These are phyloP conservation scores for Gonapodya sp. DNA, from an alignment of 192 early-diverging fungal genomes.

Conservation along the genomic window DNA sequence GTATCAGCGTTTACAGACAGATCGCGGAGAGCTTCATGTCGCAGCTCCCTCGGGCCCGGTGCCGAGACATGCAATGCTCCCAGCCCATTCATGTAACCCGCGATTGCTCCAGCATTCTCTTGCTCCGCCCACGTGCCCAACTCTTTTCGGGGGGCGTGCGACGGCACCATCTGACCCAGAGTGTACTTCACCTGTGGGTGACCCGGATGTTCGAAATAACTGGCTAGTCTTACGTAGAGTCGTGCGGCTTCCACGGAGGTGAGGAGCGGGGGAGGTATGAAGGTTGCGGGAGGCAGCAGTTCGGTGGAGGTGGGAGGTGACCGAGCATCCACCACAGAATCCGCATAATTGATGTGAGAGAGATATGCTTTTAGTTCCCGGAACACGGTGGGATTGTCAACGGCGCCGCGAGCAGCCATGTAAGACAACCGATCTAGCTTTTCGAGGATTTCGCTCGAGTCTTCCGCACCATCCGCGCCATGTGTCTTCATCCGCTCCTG, in stretches of 20 bases:
- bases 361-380: conserved; percentile 36
- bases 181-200: neutral
- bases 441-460: conserved; percentile 21
- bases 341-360: too few species aligned
- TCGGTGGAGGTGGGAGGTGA: neutral
- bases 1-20: neutral
- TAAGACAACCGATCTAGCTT: conserved; percentile 49
- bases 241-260: neutral
- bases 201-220: neutral
- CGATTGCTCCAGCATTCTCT: too few species aligned
- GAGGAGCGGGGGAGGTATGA: neutral
- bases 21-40: neutral
- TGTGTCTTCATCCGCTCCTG: neutral
- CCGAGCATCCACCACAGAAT: neutral
- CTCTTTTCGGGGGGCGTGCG: neutral
- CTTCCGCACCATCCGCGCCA: too few species aligned
- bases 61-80: too few species aligned
- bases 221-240: neutral
- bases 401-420: conserved; percentile 88
- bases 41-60: neutral
- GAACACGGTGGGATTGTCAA: conserved; percentile 83
- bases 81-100: too few species aligned
- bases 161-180: neutral
- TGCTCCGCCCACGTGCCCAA: too few species aligned
- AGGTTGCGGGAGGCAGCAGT: neutral